A percentile compares a stretch with the other conserved stretches of the same genome.
Conservation (phyloP, 2,329 filamentous ascomycete species). For the Claviceps sp. region DNA sequence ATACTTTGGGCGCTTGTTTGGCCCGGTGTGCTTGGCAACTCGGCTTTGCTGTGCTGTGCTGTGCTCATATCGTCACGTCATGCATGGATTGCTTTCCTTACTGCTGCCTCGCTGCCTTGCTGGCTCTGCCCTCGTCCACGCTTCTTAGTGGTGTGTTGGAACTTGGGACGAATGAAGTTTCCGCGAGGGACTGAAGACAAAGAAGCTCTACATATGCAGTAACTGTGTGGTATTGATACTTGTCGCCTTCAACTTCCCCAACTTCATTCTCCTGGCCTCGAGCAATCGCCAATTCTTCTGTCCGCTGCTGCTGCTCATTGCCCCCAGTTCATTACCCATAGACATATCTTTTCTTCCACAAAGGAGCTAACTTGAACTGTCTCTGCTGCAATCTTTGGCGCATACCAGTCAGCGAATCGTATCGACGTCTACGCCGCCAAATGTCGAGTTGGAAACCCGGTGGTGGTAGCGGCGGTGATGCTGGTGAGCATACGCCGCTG, state of each 20-base stretch:
- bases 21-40: neutral
- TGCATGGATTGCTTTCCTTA: neutral
- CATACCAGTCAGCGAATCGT: constrained; percentile 5
- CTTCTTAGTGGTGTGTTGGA: too few species aligned
- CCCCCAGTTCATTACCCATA: too few species aligned
- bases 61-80: neutral
- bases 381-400: neutral
- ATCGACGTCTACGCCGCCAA: constrained; percentile 11
- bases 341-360: too few species aligned
- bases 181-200: too few species aligned
- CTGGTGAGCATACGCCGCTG: constrained; percentile 29
- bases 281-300: too few species aligned
- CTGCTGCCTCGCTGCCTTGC: neutral
- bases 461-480: constrained; percentile 12
- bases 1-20: neutral
- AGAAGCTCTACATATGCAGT: too few species aligned
- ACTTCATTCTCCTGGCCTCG: too few species aligned
- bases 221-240: too few species aligned
- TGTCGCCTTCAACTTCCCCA: too few species aligned
- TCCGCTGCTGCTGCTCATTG: too few species aligned
- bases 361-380: too few species aligned
- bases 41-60: neutral
- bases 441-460: constrained; percentile 19
- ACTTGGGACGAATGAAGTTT: too few species aligned
- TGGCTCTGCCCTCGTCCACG: neutral